A percentile compares a stretch with the other conserved stretches of the same genome.
Conservation (phyloP, 2,329 filamentous ascomycete genomes). For the Diaporthe destruens region DNA sequence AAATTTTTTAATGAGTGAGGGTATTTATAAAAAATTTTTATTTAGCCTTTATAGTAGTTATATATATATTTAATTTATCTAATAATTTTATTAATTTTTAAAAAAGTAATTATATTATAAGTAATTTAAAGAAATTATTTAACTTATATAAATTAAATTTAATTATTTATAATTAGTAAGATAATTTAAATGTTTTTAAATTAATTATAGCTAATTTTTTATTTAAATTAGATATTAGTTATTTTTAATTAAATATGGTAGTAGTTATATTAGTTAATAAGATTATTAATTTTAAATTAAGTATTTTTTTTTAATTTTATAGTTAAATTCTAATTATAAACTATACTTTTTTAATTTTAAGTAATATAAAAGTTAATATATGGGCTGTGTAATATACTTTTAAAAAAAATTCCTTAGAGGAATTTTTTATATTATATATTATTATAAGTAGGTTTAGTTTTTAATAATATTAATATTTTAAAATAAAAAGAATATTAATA, state of each 20-base stretch:
- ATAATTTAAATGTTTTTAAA: background rate
- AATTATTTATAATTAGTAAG: background rate
- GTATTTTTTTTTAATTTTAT: no score
- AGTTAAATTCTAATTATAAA: background rate
- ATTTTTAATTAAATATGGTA: background rate
- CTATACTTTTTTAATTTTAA: background rate
- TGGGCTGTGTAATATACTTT: background rate
- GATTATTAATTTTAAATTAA: background rate
- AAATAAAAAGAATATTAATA: background rate
- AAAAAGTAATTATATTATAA: background rate
- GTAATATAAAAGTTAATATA: background rate
- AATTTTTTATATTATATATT: background rate
- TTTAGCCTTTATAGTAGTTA: background rate
- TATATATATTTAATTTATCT: background rate
- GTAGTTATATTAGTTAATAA: background rate
- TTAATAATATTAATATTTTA: background rate
- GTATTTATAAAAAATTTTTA: no score
- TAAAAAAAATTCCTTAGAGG: background rate
- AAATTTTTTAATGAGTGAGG: no score
- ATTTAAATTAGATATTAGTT: background rate
- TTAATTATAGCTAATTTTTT: background rate
- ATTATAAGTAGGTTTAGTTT: background rate
- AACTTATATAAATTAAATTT: background rate
- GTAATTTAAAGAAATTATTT: background rate
- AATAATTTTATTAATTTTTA: background rate